Evolutionary conservation across 768 basidiomycete species (phyloP), one percentile per base, ranked within the genome.

Genomic region (Mycena haematopus): DNA sequence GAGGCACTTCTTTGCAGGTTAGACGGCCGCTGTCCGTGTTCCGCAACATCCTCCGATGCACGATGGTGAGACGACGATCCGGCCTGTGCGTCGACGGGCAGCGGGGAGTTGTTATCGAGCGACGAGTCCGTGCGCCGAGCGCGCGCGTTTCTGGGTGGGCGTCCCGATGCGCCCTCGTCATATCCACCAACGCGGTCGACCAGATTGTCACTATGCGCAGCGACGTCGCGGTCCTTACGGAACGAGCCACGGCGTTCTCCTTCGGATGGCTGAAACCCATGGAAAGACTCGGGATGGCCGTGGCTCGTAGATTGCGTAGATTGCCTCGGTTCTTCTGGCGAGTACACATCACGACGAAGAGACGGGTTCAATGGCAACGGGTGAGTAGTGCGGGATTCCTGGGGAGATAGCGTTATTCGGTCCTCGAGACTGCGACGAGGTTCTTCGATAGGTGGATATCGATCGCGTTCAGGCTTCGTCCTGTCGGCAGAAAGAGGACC

Each of bases 111-210:
- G 21, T 24, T 60, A 52, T 60, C 63, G 49, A 56, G 35, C 21
- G 40, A 50, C 24, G 58, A 38, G 33, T 59, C 63, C 14, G 52
- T 24, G 35, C 63, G 63, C 35, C 54, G 53, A 33, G 51, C 57
- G 36, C 63, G 63, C 4, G 45, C 50, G 6, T 24, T 46, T 49
- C 38, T 57, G 49, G 49, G 11, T 3, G 36, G 44, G 13, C 54
- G 55, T 13, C 40, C 22, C 0, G 50, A 45, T 1, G 31, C 7
- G 27, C 44, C 33, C 7, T 63, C 57, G 19, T 58, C 38, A 22
- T 58, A 63, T 47, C 56, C 62, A 7, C 62, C 62, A 24, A 63
- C 56, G 46, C 62, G 62, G 24, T 63, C 52, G 17, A 63, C 25
- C 21, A 63, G 36, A 27, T 46, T 47, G 38, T 63, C 62, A 22